Base-by-base conservation (phyloP, 768 basidiomycete species). In the Neoboletus magnificus region DNA sequence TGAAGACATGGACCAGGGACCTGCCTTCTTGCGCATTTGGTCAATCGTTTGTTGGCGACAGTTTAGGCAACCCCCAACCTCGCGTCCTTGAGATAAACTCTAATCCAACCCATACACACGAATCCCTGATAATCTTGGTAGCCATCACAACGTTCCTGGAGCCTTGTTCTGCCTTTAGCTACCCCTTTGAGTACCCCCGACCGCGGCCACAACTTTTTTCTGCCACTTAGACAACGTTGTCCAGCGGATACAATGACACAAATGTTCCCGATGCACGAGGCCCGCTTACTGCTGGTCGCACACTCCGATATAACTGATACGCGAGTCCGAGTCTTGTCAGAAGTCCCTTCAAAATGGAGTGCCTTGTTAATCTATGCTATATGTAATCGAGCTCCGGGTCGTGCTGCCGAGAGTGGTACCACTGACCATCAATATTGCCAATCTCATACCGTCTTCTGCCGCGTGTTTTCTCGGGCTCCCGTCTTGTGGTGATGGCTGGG, bases 1-100 rank as follows among this genome's bases (percentile, higher is more conserved):
- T 59, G 35, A 30, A 54, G 52, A 56, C 57, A 51, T 54, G 55
- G 37, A 61, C 42, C 42, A 61, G 60, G 55, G 55, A 58, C 53
- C 37, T 60, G 46, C 66, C 42, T 71, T 69, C 55, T 64, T 56
- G 62, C 69, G 20, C 43, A 56, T 73, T 73, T 73, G 70, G 70
- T 56, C 58, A 66, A 11, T 71, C 66, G 71, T 73, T 71, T 71
- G 70, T 71, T 63, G 58, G 59, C 52, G 40, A 61, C 69, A 37
- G 40, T 56, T 71, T 71, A 62, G 67, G 70, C 36, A 73, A 70
- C 41, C 42, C 54, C 48, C 33, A 32, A 32, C 53, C 57, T 64
- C 50, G 47, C 65, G 46, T 55, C 48, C 44, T 48, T 25, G 18
- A 57, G 53, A 57, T 47, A 51, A 70, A 61, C 61, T 66, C 64